A percentile compares a stretch with the other conserved stretches of the same genome.
Conservation (phyloP, 805 yeast genomes). For the Maudiozyma turicensis region DNA sequence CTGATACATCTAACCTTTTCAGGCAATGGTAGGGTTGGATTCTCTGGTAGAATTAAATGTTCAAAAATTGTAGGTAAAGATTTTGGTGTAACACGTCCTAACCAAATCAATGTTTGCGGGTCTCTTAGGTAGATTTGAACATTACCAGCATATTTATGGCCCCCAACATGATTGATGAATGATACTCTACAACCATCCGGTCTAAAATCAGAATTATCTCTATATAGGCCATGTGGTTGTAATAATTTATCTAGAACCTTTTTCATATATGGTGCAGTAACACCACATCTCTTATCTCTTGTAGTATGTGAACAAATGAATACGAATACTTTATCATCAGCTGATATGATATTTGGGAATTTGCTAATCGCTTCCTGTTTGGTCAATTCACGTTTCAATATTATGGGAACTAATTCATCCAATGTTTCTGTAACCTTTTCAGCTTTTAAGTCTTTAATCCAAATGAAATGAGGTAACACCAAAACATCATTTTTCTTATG, state of each 20-base stretch:
- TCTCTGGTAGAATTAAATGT: conserved; percentile 56
- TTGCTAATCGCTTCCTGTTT: conserved; percentile 25
- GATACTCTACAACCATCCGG: conserved; percentile 66
- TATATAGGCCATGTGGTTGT: conserved; percentile 57
- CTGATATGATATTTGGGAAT: conserved; percentile 29
- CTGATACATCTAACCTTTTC: conserved; percentile 47
- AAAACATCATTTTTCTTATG: conserved; percentile 49
- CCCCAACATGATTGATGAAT: conserved; percentile 84
- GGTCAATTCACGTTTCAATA: conserved; percentile 23
- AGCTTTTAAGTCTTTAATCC: conserved; percentile 45
- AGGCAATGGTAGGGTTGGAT: conserved; percentile 59
- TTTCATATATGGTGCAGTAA: conserved; percentile 86
- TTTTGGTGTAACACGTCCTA: conserved; percentile 74
- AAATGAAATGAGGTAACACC: conserved; percentile 63
- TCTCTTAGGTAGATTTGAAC: conserved; percentile 59
- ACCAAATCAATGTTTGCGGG: conserved; percentile 57
- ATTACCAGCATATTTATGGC: conserved; percentile 91
- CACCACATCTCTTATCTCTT: conserved; percentile 88
- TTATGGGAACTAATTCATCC: conserved; percentile 33
- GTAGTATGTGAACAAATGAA: conserved; percentile 83
- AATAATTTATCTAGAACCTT: conserved; percentile 66
- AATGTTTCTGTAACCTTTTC: conserved; percentile 38
- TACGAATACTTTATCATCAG: conserved; percentile 38
- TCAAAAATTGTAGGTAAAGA: conserved; percentile 70
- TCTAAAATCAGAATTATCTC: conserved; percentile 70